These are phyloP conservation scores for Lotus japonicus DNA, from an alignment of 306 rosid species.

Conservation along the genomic window DNA sequence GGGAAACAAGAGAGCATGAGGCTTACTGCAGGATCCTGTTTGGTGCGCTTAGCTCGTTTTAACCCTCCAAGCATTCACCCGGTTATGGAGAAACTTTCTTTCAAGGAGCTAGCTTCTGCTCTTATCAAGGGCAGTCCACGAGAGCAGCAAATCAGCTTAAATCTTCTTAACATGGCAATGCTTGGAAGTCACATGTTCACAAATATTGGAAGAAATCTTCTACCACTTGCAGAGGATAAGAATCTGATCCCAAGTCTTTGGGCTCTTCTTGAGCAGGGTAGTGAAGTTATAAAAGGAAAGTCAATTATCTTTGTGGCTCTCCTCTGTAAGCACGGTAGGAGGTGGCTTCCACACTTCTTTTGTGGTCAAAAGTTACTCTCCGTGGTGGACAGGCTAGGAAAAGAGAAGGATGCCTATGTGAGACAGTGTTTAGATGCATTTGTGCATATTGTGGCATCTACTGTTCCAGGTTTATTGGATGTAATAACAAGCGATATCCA, in stretches of 20 bases:
- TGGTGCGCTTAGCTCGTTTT: constrained; percentile 89
- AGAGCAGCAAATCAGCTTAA: constrained; percentile 94
- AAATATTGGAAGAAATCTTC: constrained; percentile 64
- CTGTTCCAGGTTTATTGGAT: constrained; percentile 78
- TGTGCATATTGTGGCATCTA: constrained; percentile 64
- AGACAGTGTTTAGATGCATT: constrained; percentile 74
- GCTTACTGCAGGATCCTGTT: constrained; percentile 96
- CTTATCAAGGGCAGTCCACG: constrained; percentile 75
- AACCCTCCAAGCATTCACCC: constrained; percentile 70
- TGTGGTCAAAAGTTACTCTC: constrained; percentile 84
- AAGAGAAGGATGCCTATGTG: constrained; percentile 81
- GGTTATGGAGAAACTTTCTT: constrained; percentile 68
- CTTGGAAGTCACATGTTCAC: constrained; percentile 79
- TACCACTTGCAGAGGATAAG: constrained; percentile 77
- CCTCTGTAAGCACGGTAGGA: constrained; percentile 75
- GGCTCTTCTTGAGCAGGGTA: constrained; percentile 85
- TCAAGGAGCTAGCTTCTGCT: constrained; percentile 77
- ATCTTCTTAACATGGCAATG: constrained; percentile 80
- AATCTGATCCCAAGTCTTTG: constrained; percentile 67
- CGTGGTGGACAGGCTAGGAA: constrained; percentile 79
- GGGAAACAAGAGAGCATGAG: constrained; percentile 94
- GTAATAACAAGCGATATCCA: constrained; percentile 73
- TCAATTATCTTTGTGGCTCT: constrained; percentile 77
- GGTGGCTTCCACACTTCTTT: constrained; percentile 92
- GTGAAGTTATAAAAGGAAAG: constrained; percentile 87